Percentiles rank a stretch among this genome's conserved stretches.
Evolutionary conservation across 257 asterid species (phyloP).

Genomic region (Henckelia pumila): DNA sequence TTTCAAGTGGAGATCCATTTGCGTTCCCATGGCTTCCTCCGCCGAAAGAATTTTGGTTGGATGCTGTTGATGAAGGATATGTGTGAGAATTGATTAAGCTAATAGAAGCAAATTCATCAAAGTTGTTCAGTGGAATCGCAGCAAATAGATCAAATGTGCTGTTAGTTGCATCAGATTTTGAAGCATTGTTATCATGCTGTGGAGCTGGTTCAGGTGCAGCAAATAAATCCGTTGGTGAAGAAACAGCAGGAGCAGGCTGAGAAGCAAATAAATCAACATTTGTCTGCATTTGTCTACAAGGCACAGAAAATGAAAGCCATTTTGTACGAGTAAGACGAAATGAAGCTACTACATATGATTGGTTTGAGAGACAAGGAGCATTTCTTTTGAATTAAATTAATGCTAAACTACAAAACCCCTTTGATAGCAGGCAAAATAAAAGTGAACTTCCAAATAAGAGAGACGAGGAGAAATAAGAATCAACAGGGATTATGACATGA

Average conservation of each 20-base stretch:
- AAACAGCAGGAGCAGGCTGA: conserved; percentile 46
- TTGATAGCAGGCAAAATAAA: not conserved
- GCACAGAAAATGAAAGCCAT: conserved; percentile 14
- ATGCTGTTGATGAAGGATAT: conserved; percentile 34
- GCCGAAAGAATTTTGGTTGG: conserved; percentile 35
- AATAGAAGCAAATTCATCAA: conserved; percentile 66
- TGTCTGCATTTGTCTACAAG: conserved; percentile 61
- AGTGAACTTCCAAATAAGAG: not conserved
- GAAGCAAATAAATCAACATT: conserved; percentile 69
- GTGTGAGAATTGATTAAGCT: conserved; percentile 55
- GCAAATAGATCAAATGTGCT: conserved; percentile 69
- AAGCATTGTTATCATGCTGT: conserved; percentile 36
- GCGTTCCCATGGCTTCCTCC: conserved; percentile 33
- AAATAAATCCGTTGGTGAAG: conserved; percentile 65
- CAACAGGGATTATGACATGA: not conserved
- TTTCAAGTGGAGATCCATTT: conserved; percentile 37
- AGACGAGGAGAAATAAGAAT: not conserved
- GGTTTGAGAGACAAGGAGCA: not conserved
- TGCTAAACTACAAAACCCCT: not conserved
- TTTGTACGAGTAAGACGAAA: not conserved
- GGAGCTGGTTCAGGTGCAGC: conserved; percentile 57
- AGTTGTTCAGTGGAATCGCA: conserved; percentile 68
- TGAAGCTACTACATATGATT: not conserved
- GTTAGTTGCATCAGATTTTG: conserved; percentile 40
- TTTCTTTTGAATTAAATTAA: conserved; percentile 1